Base-by-base conservation (phyloP, 106 monocot genomes). In the Dioscorea dumetorum region DNA sequence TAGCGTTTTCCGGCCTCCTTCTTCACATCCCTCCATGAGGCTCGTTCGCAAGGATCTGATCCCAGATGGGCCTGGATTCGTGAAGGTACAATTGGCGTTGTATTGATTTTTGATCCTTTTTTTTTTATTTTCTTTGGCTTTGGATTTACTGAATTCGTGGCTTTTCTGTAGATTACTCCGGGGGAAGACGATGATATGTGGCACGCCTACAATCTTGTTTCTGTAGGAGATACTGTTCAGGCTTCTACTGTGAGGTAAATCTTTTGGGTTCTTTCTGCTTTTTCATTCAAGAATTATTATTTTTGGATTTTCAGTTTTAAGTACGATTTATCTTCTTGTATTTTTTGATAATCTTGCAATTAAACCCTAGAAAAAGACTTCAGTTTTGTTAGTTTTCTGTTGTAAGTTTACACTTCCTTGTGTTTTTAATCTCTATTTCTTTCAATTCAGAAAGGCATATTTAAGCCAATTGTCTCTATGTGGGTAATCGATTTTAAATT, bases 181-280 rank as follows among this genome's bases (percentile, higher is more conserved):
- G 97, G 84, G 54, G 91, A 92, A 32, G 82, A 84, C 5, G 89
- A 99, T 63, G 97, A 99, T 57, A 73, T 99, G 82, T 99, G 97
- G 97, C 88, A 92, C 18, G 84, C 89, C 22, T 99, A 92, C 78
- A 99, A 99, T 72, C 77, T 99, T 21, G 83, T 99, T 28, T 49
- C 70, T 22, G 74, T 33, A 0, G 92, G 92, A 17, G 97, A 99
- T 79, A 66, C 66, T 0, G 87, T 99, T 63, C 72, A 78, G 61
- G 84, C 97, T 12, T 60, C 68, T 10, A 99, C 92, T 4, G 87
- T 99, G 16, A 80, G 97, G 97, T 97, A 70, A 51, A 8, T 18
- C 48, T 9, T 18, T 61, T 48, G 6, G 51, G 60, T 67, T 10
- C 16, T 54, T 19, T 54, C 54, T 54, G 9, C 0, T 54, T 54